phyloP scores from a whole-genome alignment of 2,329 filamentous ascomycete species.

The Alternaria burnsii region DNA sequence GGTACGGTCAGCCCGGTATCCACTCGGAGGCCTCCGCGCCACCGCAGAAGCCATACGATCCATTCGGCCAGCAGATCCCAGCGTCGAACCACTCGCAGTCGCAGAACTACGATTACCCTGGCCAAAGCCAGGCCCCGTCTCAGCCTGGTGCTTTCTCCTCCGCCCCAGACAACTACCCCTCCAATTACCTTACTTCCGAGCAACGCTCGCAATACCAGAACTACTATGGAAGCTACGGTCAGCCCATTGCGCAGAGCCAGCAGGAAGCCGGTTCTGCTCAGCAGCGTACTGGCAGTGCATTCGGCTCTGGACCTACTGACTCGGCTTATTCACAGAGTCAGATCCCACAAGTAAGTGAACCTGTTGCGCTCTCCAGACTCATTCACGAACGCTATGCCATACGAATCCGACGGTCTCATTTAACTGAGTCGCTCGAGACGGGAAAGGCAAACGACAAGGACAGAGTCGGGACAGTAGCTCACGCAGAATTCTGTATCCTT shows the following conservation, averaged over 20 bases:
- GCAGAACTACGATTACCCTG: slow-evolving; percentile 58
- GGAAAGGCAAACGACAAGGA: slow-evolving; percentile 7
- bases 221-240: slow-evolving; percentile 66
- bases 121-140: slow-evolving; percentile 65
- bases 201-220: slow-evolving; percentile 76
- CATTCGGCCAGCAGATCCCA: slow-evolving; percentile 78
- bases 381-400: slow-evolving; percentile 8
- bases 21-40: slow-evolving; percentile 68
- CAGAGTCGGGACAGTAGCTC: slow-evolving; percentile 14
- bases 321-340: slow-evolving; percentile 70
- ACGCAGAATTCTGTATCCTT: slow-evolving; percentile 3
- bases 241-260: slow-evolving; percentile 63
- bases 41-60: slow-evolving; percentile 84
- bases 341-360: slow-evolving; percentile 60
- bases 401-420: slow-evolving; percentile 7
- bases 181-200: slow-evolving; percentile 80
- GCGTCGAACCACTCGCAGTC: slow-evolving; percentile 50
- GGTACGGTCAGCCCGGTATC: slow-evolving; percentile 69
- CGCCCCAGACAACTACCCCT: slow-evolving; percentile 79
- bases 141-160: slow-evolving; percentile 75
- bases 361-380: slow-evolving; percentile 5
- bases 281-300: slow-evolving; percentile 80
- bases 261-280: slow-evolving; percentile 77
- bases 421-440: slow-evolving; percentile 10
- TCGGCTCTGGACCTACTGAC: slow-evolving; percentile 69